Percentiles rank a stretch among this genome's conserved stretches.
phyloP scores from a whole-genome alignment of 768 basidiomycete genomes.

The Hemileccinum impolitum region DNA sequence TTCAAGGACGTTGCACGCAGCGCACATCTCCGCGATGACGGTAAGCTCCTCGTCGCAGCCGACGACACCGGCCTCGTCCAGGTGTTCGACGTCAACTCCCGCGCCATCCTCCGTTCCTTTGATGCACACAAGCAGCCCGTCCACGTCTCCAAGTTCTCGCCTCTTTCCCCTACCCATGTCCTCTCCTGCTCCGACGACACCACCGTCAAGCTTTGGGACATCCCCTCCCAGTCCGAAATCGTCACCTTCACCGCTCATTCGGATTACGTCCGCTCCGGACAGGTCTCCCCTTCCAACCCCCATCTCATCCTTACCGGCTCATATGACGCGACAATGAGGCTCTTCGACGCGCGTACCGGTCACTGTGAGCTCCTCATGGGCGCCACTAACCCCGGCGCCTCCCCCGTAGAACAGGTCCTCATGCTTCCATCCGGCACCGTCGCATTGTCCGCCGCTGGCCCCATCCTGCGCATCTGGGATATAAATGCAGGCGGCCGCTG shows the following conservation, averaged over 20 bases:
- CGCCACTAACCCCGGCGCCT: constrained; percentile 24
- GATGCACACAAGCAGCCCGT: constrained; percentile 96
- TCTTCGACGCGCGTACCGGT: constrained; percentile 86
- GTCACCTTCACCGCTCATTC: constrained; percentile 82
- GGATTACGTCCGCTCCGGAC: constrained; percentile 94
- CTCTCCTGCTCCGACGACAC: constrained; percentile 97
- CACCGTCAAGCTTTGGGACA: constrained; percentile 91
- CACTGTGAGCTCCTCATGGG: constrained; percentile 84
- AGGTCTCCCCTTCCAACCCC: constrained; percentile 80
- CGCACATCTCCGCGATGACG: constrained; percentile 86
- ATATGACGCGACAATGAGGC: constrained; percentile 86
- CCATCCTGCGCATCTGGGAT: constrained; percentile 94
- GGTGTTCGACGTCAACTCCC: constrained; percentile 89
- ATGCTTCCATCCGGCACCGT: constrained; percentile 89
- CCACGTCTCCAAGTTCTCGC: constrained; percentile 90
- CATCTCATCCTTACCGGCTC: constrained; percentile 88
- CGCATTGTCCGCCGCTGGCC: constrained; percentile 83
- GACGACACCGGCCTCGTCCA: constrained; percentile 91
- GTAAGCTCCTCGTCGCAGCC: constrained; percentile 92
- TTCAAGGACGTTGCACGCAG: constrained; percentile 96
- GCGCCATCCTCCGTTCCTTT: constrained; percentile 90
- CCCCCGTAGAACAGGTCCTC: constrained; percentile 88
- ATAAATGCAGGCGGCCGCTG: constrained; percentile 88
- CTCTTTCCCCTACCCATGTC: constrained; percentile 74
- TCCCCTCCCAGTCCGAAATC: constrained; percentile 80